Percentiles rank a stretch among this genome's conserved stretches.
Conservation (phyloP, 495 filamentous ascomycete species). For the Tuber microsphaerosporum region DNA sequence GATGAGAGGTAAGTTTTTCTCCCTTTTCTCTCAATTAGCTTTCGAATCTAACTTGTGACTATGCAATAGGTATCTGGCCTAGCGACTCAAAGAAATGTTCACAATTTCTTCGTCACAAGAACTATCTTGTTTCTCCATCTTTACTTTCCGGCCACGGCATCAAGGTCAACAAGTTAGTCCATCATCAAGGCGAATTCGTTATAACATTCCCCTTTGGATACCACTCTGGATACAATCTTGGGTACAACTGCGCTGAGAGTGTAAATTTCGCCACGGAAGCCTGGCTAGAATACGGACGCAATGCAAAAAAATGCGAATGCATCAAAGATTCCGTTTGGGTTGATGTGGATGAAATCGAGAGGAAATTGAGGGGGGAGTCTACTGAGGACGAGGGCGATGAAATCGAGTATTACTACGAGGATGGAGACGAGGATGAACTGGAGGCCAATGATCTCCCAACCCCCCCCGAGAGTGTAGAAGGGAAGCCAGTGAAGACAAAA, state of each 20-base stretch:
- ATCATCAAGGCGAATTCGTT: conserved; percentile 94
- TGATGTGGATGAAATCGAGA: conserved; percentile 87
- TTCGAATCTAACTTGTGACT: conserved; percentile 12
- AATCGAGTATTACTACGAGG: conserved; percentile 58
- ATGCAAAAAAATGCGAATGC: conserved; percentile 96
- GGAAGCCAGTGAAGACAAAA: conserved; percentile 51
- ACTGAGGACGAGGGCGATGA: conserved; percentile 83
- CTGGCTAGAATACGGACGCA: conserved; percentile 89
- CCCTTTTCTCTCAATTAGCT: background rate
- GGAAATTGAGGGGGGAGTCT: conserved; percentile 82
- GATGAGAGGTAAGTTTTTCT: conserved; percentile 63
- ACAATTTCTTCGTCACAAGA: conserved; percentile 96
- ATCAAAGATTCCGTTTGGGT: conserved; percentile 95
- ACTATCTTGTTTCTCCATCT: conserved; percentile 90
- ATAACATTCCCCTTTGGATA: conserved; percentile 98
- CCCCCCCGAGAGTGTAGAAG: conserved; percentile 62
- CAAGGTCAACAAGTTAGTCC: conserved; percentile 90
- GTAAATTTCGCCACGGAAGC: conserved; percentile 95
- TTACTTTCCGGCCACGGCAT: conserved; percentile 83
- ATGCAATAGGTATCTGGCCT: conserved; percentile 63
- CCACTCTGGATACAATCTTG: conserved; percentile 95
- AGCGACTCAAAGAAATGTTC: conserved; percentile 94
- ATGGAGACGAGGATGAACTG: conserved; percentile 53
- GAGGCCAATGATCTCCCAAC: conserved; percentile 59
- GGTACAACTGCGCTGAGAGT: conserved; percentile 97